phyloP scores from a whole-genome alignment of 176 grass and related monocot genomes.

The Poa pratensis region DNA sequence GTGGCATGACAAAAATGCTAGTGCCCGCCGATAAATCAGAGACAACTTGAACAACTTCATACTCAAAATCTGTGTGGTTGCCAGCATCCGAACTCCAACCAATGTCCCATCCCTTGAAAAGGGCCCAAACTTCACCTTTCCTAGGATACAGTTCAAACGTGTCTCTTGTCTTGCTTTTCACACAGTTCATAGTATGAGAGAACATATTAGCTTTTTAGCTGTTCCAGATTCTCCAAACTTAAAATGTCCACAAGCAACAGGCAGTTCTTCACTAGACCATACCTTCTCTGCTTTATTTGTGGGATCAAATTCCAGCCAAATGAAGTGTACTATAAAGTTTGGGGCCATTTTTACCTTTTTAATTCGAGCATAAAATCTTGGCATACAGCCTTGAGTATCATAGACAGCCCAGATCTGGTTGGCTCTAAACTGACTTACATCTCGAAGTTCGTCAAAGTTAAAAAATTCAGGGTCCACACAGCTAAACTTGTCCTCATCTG shows the following conservation, averaged over 20 bases:
- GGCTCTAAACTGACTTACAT: slow-evolving; percentile 52
- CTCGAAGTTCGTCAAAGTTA: slow-evolving; percentile 61
- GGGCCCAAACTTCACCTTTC: slow-evolving; percentile 80
- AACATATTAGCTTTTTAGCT: slow-evolving; percentile 62
- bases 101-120: slow-evolving; percentile 81
- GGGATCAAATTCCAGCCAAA: slow-evolving; percentile 77
- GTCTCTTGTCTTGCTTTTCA: slow-evolving; percentile 48
- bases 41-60: slow-evolving; percentile 80
- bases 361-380: slow-evolving; percentile 82
- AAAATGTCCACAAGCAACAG: slow-evolving; percentile 76
- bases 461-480: slow-evolving; percentile 68
- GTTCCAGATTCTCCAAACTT: slow-evolving; percentile 49
- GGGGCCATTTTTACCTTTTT: slow-evolving; percentile 51
- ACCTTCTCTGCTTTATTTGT: slow-evolving; percentile 41
- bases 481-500: slow-evolving; percentile 11
- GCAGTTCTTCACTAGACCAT: slow-evolving; percentile 61
- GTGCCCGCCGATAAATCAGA: slow-evolving; percentile 61
- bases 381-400: slow-evolving; percentile 68
- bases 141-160: slow-evolving; percentile 76
- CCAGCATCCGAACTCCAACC: slow-evolving; percentile 58
- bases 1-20: slow-evolving; percentile 59
- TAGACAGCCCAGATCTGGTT: slow-evolving; percentile 82
- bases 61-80: slow-evolving; percentile 47
- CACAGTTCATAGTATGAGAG: slow-evolving; percentile 57
- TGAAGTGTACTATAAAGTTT: slow-evolving; percentile 52